These are phyloP conservation scores for Thermomucor indicae-seudaticae DNA, from an alignment of 371 early-diverging fungal species.

Conservation along the genomic window DNA sequence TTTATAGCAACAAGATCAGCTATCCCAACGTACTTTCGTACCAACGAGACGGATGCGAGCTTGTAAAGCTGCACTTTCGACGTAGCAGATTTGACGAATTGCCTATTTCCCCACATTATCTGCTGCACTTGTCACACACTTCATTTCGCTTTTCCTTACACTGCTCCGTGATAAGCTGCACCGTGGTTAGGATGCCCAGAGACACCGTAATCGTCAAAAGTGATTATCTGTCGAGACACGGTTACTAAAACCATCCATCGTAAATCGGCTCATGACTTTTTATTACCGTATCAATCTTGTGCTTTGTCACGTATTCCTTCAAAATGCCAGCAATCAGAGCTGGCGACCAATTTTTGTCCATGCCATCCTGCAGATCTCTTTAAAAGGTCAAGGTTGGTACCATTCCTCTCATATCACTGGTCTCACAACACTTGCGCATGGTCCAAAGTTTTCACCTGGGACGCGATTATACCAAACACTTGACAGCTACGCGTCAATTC, in stretches of 20 bases:
- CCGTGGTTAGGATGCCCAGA: conserved; percentile 95
- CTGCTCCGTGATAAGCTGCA: conserved; percentile 75
- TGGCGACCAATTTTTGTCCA: conserved; percentile 68
- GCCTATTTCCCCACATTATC: conserved; percentile 7
- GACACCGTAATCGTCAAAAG: conserved; percentile 93
- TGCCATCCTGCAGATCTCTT: conserved; percentile 76
- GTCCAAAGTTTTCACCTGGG: conserved; percentile 61
- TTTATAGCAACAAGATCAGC: conserved; percentile 42
- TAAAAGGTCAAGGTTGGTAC: not conserved
- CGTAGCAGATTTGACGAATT: not conserved
- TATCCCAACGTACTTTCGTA: conserved; percentile 78
- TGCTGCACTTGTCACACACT: not conserved
- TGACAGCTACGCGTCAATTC: conserved; percentile 73
- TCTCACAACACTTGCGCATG: conserved; percentile 49
- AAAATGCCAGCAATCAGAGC: conserved; percentile 53
- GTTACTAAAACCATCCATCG: not conserved
- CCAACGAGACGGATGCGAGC: conserved; percentile 57
- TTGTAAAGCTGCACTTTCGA: conserved; percentile 43
- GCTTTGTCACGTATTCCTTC: conserved; percentile 52
- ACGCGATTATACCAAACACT: conserved; percentile 59
- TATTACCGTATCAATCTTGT: conserved; percentile 63
- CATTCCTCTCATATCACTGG: no score
- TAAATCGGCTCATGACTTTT: conserved; percentile 1
- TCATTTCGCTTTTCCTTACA: conserved; percentile 35
- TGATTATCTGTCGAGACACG: conserved; percentile 62